Conservation (phyloP, 495 filamentous ascomycete genomes). For the Penicillium flavigenum region DNA sequence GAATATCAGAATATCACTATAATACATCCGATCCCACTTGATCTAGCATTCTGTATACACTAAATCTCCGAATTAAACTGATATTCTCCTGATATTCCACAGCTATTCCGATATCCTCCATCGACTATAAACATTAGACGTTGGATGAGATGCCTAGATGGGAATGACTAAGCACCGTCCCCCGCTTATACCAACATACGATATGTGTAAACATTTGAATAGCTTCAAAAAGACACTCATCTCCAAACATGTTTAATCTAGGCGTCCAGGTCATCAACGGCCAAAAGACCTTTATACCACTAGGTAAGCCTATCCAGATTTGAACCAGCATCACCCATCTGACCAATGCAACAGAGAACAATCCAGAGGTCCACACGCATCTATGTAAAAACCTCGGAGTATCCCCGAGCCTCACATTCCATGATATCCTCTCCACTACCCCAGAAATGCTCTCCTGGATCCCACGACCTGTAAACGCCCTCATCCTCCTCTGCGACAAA, state of each 20-base stretch:
- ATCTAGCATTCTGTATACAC: too few relatives aligned
- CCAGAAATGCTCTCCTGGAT: slow-evolving; percentile 55
- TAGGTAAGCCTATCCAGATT: slow-evolving; percentile 27
- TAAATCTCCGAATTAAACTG: too few relatives aligned
- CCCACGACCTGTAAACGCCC: slow-evolving; percentile 56
- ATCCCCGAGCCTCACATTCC: slow-evolving; percentile 51
- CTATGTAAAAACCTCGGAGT: slow-evolving; percentile 57
- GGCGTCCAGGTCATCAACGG: slow-evolving; percentile 39
- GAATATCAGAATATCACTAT: too few relatives aligned
- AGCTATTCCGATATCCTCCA: too few relatives aligned
- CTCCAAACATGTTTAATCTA: slow-evolving; percentile 32
- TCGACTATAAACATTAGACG: too few relatives aligned
- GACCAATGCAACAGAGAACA: slow-evolving; percentile 52
- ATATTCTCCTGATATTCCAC: too few relatives aligned
- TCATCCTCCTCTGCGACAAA: slow-evolving; percentile 55
- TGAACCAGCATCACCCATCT: neutral
- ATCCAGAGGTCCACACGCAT: slow-evolving; percentile 56
- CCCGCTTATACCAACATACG: neutral
- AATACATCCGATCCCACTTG: too few relatives aligned
- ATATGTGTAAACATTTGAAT: neutral
- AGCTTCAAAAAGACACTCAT: too few relatives aligned
- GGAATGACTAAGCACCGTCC: neutral
- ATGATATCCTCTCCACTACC: slow-evolving; percentile 58
- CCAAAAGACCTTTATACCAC: slow-evolving; percentile 40
- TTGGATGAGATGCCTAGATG: too few relatives aligned